phyloP scores from a whole-genome alignment of 1,139 yeast genomes.

The Candida albicans region DNA sequence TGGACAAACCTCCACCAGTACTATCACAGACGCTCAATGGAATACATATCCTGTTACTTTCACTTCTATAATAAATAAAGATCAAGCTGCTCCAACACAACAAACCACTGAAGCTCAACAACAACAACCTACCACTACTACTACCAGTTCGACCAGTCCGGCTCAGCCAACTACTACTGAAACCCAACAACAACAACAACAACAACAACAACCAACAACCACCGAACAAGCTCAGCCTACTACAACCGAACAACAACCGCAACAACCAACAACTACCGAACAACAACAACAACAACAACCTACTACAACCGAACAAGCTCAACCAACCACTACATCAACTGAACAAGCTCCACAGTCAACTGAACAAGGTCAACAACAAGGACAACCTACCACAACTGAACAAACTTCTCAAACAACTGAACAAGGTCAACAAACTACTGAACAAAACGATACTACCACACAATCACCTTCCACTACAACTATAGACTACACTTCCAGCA shows the following conservation, averaged over 20 bases:
- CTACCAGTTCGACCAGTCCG: too few species aligned
- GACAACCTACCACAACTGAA: conserved; percentile 11
- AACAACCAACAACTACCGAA: conserved; percentile 3
- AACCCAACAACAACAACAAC: conserved; percentile 1
- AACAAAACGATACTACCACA: conserved; percentile 10
- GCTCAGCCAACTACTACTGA: neutral
- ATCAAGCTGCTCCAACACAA: conserved; percentile 8
- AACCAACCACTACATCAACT: conserved; percentile 10
- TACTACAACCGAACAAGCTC: conserved; percentile 4
- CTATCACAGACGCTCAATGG: conserved; percentile 38
- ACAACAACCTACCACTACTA: conserved; percentile 1
- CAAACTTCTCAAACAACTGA: conserved; percentile 6
- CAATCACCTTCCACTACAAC: conserved; percentile 12
- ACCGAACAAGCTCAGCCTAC: conserved; percentile 5
- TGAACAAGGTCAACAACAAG: neutral
- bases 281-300: conserved; percentile 9
- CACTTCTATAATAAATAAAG: conserved; percentile 15
- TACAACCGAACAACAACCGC: neutral
- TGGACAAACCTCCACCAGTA: conserved; percentile 60
- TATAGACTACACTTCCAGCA: neutral
- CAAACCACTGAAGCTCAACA: conserved; percentile 2
- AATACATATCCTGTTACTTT: conserved; percentile 28
- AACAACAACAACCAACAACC: conserved; percentile 3
- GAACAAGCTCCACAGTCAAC: conserved; percentile 5
- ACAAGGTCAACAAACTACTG: conserved; percentile 3